These are phyloP conservation scores for Cyanodermella asteris DNA, from an alignment of 2,329 filamentous ascomycete species.

Conservation along the genomic window DNA sequence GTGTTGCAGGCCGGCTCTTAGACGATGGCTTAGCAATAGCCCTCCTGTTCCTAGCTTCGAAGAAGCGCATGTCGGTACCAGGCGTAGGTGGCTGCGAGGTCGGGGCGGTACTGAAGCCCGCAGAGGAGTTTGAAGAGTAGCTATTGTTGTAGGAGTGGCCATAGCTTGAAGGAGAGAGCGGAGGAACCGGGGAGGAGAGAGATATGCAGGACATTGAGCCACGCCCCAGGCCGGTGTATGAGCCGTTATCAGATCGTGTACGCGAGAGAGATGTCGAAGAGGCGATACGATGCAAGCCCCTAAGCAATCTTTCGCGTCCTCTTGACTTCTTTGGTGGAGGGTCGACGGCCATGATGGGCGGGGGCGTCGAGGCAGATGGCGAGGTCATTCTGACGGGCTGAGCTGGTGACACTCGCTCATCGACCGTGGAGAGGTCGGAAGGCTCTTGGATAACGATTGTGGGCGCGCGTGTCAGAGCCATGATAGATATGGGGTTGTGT, in stretches of 20 bases:
- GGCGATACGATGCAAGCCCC: constrained; percentile 57
- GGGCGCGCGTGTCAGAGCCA: no score
- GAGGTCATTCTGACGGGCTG: no score
- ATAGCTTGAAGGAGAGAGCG: constrained; percentile 27
- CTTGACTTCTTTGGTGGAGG: constrained; percentile 35
- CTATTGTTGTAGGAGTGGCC: constrained; percentile 31
- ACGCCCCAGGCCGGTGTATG: no score
- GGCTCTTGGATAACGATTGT: no score
- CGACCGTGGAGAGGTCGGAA: no score
- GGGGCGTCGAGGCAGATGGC: constrained; percentile 14
- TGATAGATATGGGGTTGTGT: no score
- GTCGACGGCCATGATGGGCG: constrained; percentile 13
- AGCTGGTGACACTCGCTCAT: no score
- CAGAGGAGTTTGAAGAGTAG: constrained; percentile 33
- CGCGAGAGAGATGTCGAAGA: constrained; percentile 53
- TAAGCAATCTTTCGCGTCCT: constrained; percentile 46
- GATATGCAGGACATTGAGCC: constrained; percentile 44
- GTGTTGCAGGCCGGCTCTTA: constrained; percentile 13
- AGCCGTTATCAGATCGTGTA: no score
- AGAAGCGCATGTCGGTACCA: constrained; percentile 21
- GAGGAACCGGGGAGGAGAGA: constrained; percentile 30
- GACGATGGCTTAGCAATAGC: constrained; percentile 28
- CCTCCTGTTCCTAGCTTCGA: constrained; percentile 32
- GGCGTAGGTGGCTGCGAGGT: constrained; percentile 28
- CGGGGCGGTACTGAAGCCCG: constrained; percentile 33